phyloP scores from a whole-genome alignment of 2,329 filamentous ascomycete species.

The Cladosporium sp. region DNA sequence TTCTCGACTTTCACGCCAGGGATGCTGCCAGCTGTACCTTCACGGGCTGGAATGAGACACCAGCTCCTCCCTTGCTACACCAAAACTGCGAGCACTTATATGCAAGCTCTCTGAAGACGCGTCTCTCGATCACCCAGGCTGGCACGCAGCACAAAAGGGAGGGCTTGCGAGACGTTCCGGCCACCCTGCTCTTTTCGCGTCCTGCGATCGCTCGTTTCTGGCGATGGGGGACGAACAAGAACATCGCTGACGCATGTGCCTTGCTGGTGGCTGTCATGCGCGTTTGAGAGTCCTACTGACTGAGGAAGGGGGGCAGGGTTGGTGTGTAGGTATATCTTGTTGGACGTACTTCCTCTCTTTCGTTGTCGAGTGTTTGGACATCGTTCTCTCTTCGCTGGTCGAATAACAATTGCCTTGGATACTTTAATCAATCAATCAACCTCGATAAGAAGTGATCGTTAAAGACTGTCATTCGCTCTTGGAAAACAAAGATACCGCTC shows the following conservation, averaged over 20 bases:
- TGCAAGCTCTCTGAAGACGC: neutral
- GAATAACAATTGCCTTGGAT: neutral
- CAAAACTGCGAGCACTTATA: conserved; percentile 8
- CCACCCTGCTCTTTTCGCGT: neutral
- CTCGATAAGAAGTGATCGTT: too few relatives aligned
- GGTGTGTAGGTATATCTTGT: conserved; percentile 11
- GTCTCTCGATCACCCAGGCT: neutral
- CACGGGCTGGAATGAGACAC: conserved; percentile 3
- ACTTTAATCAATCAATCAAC: neutral
- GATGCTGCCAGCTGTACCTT: neutral
- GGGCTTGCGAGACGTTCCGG: conserved; percentile 7
- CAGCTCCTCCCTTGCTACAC: conserved; percentile 4
- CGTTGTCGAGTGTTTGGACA: neutral
- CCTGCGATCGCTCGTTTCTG: neutral
- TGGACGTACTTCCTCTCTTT: neutral
- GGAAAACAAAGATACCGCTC: neutral
- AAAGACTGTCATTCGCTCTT: neutral
- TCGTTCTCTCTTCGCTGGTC: conserved; percentile 6
- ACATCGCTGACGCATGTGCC: neutral
- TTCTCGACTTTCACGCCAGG: neutral
- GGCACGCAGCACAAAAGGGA: conserved; percentile 21
- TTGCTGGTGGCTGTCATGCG: conserved; percentile 13
- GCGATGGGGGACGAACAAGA: neutral
- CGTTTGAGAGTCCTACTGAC: conserved; percentile 8
- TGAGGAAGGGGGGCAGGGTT: neutral